A percentile compares a stretch with the other conserved stretches of the same genome.
These are phyloP conservation scores for Boletales sp. DNA, from an alignment of 768 basidiomycete genomes.

Conservation along the genomic window DNA sequence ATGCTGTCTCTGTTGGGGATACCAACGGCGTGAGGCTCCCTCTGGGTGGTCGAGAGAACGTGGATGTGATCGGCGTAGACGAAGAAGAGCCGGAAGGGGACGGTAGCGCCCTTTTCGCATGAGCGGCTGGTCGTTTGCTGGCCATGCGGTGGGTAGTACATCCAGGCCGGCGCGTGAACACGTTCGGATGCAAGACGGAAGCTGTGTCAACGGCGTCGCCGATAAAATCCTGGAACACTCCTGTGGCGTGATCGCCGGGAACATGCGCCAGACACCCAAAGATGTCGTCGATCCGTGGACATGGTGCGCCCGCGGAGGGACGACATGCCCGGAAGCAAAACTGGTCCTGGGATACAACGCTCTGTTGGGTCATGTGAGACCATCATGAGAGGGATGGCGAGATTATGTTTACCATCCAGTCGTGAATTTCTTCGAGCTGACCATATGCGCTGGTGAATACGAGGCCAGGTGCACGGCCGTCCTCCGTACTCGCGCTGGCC, in stretches of 20 bases:
- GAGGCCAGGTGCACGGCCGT: slow-evolving; percentile 61
- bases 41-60: neutral
- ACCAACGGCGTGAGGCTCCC: neutral
- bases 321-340: slow-evolving; percentile 78
- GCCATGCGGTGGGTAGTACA: slow-evolving; percentile 52
- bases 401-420: slow-evolving; percentile 64
- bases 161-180: slow-evolving; percentile 48
- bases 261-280: slow-evolving; percentile 65
- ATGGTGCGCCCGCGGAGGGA: slow-evolving; percentile 48
- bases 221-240: slow-evolving; percentile 47
- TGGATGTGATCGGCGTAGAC: neutral
- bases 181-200: slow-evolving; percentile 66
- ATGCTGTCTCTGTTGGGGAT: slow-evolving; percentile 1
- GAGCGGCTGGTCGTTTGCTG: slow-evolving; percentile 36
- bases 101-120: slow-evolving; percentile 27
- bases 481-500: slow-evolving; percentile 55
- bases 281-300: slow-evolving; percentile 56
- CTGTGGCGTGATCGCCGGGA: slow-evolving; percentile 46
- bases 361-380: slow-evolving; percentile 35
- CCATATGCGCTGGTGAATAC: slow-evolving; percentile 76
- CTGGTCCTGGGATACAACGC: slow-evolving; percentile 54
- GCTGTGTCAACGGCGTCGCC: slow-evolving; percentile 51
- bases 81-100: slow-evolving; percentile 7
- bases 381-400: slow-evolving; percentile 2
- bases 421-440: slow-evolving; percentile 51